Evolutionary conservation across 352 stramenopile genomes (phyloP), one percentile per base, ranked within the genome.

Genomic region (Phytophthora kernoviae): DNA sequence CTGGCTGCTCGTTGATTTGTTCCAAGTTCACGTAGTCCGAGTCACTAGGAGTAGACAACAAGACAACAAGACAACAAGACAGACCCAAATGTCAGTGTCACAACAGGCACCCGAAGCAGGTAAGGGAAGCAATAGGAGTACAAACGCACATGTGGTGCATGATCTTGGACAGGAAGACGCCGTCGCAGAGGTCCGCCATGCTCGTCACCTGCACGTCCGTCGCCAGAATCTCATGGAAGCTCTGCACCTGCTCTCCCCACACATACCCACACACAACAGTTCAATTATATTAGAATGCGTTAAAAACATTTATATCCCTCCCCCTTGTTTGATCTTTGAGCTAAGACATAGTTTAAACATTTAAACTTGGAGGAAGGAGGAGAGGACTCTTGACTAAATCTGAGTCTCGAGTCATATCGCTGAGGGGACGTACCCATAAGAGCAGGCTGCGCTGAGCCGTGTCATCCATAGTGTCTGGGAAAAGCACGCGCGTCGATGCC

Each of bases 141-240:
- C 2, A 49, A 33, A 77, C 80, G 57, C 73, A 95, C 86, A 95
- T 92, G 65, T 88, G 73, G 62, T 95, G 80, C 79, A 95, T 88
- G 56, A 95, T 80, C 59, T 89, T 84, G 50, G 80, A 73, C 40
- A 95, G 71, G 58, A 95, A 91, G 44, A 95, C 81, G 51, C 86
- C 86, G 55, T 95, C 84, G 49, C 77, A 84, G 30, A 93, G 76
- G 55, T 91, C 83, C 21, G 71, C 61, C 37, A 93, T 52, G 24
- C 66, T 65, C 24, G 56, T 44, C 34, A 91, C 56, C 43, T 67
- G 51, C 48, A 62, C 54, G 36, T 88, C 73, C 37, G 63, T 68
- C 20, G 70, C 77, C 37, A 90, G 48, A 33, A 73, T 79, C 21
- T 85, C 73, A 6, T 84, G 65, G 59, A 93, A 93, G 63, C 83